phyloP scores from a whole-genome alignment of 2,329 filamentous ascomycete species.

The Calonectria leucothoes region DNA sequence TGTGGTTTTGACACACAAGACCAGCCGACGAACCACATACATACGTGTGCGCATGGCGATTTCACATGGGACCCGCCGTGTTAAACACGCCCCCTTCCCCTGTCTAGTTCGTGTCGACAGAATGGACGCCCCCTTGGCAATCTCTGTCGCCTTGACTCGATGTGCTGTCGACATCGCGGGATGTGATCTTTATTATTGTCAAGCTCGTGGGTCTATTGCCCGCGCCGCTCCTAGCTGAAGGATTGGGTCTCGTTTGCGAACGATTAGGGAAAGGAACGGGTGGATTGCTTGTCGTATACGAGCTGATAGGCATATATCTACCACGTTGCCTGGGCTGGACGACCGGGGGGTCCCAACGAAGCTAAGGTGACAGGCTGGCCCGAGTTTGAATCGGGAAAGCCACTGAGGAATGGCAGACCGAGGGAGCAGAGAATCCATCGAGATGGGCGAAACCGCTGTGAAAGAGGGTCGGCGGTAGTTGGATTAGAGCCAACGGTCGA shows the following conservation, averaged over 20 bases:
- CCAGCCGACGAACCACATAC: conserved; percentile 14
- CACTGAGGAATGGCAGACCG: neutral
- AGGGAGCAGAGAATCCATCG: conserved; percentile 18
- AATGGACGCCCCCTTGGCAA: conserved; percentile 33
- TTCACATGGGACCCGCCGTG: conserved; percentile 21
- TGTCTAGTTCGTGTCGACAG: conserved; percentile 34
- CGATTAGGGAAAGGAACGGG: neutral
- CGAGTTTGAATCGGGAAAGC: neutral
- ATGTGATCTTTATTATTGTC: conserved; percentile 34
- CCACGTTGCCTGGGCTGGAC: neutral
- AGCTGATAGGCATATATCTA: neutral
- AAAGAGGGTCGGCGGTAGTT: conserved; percentile 26
- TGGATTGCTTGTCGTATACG: conserved; percentile 3
- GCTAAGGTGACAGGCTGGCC: conserved; percentile 4
- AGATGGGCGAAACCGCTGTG: conserved; percentile 3
- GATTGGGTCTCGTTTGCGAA: conserved; percentile 3
- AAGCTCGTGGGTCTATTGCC: conserved; percentile 28
- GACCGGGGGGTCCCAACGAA: neutral
- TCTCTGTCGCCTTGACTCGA: conserved; percentile 26
- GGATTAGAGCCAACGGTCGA: conserved; percentile 30
- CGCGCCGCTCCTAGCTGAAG: conserved; percentile 10
- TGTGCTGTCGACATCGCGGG: conserved; percentile 14
- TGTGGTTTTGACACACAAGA: neutral
- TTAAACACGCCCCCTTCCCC: conserved; percentile 25
- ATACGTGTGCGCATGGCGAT: conserved; percentile 14